Evolutionary conservation across 495 filamentous ascomycete genomes (phyloP).

Genomic region (Neurospora terricola): DNA sequence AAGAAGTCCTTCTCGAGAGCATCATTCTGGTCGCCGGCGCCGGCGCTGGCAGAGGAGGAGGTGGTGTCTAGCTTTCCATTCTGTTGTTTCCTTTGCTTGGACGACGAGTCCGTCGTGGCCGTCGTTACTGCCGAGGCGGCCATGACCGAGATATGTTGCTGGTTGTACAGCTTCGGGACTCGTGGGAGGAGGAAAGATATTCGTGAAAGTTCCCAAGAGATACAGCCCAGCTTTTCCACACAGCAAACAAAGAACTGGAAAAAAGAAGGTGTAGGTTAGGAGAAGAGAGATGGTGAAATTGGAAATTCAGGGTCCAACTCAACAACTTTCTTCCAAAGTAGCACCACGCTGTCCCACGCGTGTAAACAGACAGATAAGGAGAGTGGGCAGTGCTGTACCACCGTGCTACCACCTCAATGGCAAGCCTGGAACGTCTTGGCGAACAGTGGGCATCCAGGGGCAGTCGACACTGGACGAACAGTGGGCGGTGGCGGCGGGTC

Average conservation of each 20-base stretch:
- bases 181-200: neutral
- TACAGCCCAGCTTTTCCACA: neutral
- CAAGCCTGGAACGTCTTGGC: neutral
- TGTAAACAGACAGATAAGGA: neutral
- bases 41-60: neutral
- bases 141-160: neutral
- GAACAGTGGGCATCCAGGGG: neutral
- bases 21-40: slow-evolving; percentile 10
- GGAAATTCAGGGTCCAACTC: neutral
- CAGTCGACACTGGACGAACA: neutral
- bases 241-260: neutral
- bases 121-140: neutral
- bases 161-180: neutral
- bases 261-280: neutral
- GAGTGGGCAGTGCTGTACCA: neutral
- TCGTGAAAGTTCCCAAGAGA: neutral
- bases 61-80: neutral
- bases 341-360: neutral
- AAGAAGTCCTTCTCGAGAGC: slow-evolving; percentile 46
- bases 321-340: neutral
- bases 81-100: slow-evolving; percentile 2
- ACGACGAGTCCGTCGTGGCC: neutral
- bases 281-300: neutral
- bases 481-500: neutral
- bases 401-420: neutral